phyloP scores from a whole-genome alignment of 495 filamentous ascomycete species.

The Astrothelium macrocarpum region DNA sequence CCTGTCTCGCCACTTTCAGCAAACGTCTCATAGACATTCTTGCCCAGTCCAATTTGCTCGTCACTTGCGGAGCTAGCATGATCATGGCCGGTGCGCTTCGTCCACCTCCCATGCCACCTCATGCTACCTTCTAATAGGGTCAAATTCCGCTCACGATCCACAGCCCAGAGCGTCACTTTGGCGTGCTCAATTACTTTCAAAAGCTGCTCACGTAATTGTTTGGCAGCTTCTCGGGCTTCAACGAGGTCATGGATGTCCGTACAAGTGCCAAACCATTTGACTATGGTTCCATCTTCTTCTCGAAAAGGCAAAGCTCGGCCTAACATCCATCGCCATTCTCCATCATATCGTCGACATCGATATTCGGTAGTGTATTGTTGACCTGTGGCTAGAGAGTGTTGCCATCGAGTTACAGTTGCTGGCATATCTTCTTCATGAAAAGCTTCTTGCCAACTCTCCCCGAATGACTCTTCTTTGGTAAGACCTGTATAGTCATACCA shows the following conservation, averaged over 20 bases:
- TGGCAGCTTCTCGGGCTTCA: conserved; percentile 48
- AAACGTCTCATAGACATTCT: conserved; percentile 52
- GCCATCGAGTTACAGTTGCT: conserved; percentile 42
- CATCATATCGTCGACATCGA: conserved; percentile 50
- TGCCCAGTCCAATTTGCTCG: conserved; percentile 35
- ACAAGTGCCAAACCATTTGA: conserved; percentile 67
- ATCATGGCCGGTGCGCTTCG: neutral
- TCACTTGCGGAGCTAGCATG: neutral
- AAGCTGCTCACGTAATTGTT: conserved; percentile 51
- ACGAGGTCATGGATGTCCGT: conserved; percentile 59
- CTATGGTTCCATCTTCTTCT: conserved; percentile 50
- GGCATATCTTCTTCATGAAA: conserved; percentile 52
- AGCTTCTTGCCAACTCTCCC: conserved; percentile 33
- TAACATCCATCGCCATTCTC: conserved; percentile 64
- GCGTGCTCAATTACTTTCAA: conserved; percentile 59
- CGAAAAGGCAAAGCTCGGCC: conserved; percentile 53
- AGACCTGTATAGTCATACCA: conserved; percentile 68
- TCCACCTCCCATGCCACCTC: conserved; percentile 36
- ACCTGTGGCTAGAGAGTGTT: conserved; percentile 50
- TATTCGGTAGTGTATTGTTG: conserved; percentile 58
- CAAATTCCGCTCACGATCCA: conserved; percentile 46
- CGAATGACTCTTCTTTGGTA: conserved; percentile 41
- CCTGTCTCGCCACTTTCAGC: conserved; percentile 26
- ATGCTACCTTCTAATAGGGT: conserved; percentile 55
- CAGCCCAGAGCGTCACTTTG: conserved; percentile 56